Percentiles rank a stretch among this genome's conserved stretches.
phyloP scores from a whole-genome alignment of 441 rosid species.

The Biscutella laevigata region DNA sequence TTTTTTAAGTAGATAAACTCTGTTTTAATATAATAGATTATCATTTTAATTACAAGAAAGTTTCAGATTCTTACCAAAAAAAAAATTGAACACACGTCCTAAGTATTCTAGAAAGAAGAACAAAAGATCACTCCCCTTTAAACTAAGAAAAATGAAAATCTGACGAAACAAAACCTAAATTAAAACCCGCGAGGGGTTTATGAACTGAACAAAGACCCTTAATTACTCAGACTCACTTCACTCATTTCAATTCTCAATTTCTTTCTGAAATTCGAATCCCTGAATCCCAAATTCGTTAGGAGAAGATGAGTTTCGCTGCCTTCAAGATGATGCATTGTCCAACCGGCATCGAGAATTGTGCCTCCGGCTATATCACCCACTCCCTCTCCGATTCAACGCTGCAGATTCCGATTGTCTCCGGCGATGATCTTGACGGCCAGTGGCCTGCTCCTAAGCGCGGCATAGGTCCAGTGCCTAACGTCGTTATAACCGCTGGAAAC shows the following conservation, averaged over 20 bases:
- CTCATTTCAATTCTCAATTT: neutral
- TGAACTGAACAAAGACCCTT: neutral
- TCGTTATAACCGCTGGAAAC: constrained; percentile 66
- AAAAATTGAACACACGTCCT: too few relatives aligned
- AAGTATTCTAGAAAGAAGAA: too few relatives aligned
- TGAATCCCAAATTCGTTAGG: constrained; percentile 5
- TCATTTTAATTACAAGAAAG: too few relatives aligned
- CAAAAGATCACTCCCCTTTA: too few relatives aligned
- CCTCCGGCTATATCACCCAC: constrained; percentile 81
- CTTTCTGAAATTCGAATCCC: constrained; percentile 22
- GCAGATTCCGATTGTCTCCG: constrained; percentile 42
- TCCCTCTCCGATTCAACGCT: constrained; percentile 52
- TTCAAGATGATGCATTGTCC: constrained; percentile 98
- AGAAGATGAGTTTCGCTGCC: constrained; percentile 82
- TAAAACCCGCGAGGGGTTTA: neutral
- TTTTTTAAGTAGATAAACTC: too few relatives aligned
- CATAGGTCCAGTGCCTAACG: constrained; percentile 70
- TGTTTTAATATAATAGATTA: too few relatives aligned
- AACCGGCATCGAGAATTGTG: constrained; percentile 77
- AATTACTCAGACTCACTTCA: neutral
- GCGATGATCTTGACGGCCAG: constrained; percentile 66
- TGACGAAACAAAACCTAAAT: neutral
- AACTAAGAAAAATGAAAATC: too few relatives aligned
- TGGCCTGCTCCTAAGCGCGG: constrained; percentile 48
- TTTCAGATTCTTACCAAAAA: too few relatives aligned